Base-by-base conservation (phyloP, 2,329 filamentous ascomycete genomes). In the Thermochaetoides dissita region DNA sequence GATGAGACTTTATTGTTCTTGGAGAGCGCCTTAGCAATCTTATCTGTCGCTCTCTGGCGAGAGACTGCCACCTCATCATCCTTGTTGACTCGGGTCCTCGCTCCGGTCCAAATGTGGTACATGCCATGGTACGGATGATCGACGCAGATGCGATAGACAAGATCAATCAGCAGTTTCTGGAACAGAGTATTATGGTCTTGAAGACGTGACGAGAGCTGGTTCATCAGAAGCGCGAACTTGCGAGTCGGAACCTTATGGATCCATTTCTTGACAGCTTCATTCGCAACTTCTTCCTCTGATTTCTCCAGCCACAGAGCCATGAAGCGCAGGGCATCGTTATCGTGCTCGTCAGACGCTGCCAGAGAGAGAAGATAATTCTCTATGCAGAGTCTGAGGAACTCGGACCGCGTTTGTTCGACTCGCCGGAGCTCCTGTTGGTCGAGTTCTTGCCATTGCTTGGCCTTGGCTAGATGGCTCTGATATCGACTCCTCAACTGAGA, bases 51-150 rank as follows among this genome's bases (percentile, higher is more conserved):
- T 48, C 69, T 71, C 52, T 81, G 77, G 38, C 91, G 79, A 5
- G 82, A 81, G 12, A 79, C 65, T 1, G 84, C 83, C 3, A 81
- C 74, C 34, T 82, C 76, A 50, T 95, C 89, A 51, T 82, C 79
- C 40, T 69, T 69, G 52, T 80, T 78, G 39, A 72, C 73, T 46
- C 78, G 80, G 40, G 74, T 77, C 53, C 79, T 83, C 36, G 76
- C 79, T 17, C 82, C 80, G 2, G 88, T 84, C 68, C 89, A 95
- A 35, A 98, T 85, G 53, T 96, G 88, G 58, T 98, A 94, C 79
- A 96, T 89, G 38, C 87, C 87, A 57, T 98, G 93, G 59, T 88
- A 94, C 0, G 91, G 93, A 61, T 99, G 91, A 44, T 98, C 87
- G 8, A 74, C 69, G 56, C 89, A 96, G 42, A 98, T 94, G 7